A percentile compares a stretch with the other conserved stretches of the same genome.
Conservation (phyloP, 306 rosid genomes). For the Arachis hypogaea region DNA sequence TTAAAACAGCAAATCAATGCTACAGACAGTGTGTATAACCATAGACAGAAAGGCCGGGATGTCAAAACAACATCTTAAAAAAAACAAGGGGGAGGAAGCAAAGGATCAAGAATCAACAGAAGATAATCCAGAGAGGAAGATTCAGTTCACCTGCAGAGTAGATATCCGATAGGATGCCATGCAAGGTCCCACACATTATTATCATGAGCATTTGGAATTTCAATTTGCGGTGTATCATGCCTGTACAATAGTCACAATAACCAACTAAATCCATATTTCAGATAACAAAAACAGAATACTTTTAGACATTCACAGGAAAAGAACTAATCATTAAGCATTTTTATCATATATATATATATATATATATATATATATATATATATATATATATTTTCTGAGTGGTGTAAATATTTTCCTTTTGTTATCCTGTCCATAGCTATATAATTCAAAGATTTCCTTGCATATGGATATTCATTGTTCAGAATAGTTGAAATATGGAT, state of each 20-base stretch:
- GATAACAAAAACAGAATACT: neutral
- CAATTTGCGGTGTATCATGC: slow-evolving; percentile 95
- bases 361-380: too few species aligned
- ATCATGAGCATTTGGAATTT: slow-evolving; percentile 86
- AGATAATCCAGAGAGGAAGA: slow-evolving; percentile 24
- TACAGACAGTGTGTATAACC: neutral
- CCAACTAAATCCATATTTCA: slow-evolving; percentile 29
- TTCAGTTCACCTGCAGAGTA: slow-evolving; percentile 85
- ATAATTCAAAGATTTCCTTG: too few species aligned
- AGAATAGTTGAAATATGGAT: too few species aligned
- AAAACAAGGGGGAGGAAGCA: slow-evolving; percentile 20
- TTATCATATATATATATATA: neutral
- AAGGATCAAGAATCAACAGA: slow-evolving; percentile 20
- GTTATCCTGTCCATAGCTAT: too few species aligned
- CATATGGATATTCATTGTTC: too few species aligned
- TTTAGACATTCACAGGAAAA: neutral
- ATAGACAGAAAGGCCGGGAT: slow-evolving; percentile 23
- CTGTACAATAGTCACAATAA: slow-evolving; percentile 55
- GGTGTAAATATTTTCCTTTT: neutral
- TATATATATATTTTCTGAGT: too few species aligned
- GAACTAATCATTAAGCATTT: neutral
- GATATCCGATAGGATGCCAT: slow-evolving; percentile 99
- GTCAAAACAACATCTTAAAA: slow-evolving; percentile 16
- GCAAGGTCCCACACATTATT: slow-evolving; percentile 98
- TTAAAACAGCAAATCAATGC: slow-evolving; percentile 10